Evolutionary conservation across 192 early-diverging fungal species (phyloP).

Genomic region (Fimicolochytrium jonesii): DNA sequence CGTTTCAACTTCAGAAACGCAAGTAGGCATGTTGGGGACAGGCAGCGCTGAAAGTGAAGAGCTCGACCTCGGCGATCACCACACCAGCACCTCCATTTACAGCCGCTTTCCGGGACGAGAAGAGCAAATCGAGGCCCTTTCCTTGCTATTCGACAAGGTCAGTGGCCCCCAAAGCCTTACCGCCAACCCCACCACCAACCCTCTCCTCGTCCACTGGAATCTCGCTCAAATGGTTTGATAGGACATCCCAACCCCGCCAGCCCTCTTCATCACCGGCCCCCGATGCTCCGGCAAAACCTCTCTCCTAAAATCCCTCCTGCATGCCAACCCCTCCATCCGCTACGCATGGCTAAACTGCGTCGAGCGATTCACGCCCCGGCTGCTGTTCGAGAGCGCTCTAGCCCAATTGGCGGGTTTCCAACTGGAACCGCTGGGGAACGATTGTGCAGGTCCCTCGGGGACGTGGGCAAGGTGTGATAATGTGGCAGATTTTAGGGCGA

Average conservation of each 20-base stretch:
- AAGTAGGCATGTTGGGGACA: too few relatives aligned
- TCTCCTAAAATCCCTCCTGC: constrained; percentile 23
- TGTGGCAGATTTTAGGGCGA: constrained; percentile 65
- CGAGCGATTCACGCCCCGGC: constrained; percentile 68
- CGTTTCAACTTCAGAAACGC: too few relatives aligned
- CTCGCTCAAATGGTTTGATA: too few relatives aligned
- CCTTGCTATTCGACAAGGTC: constrained; percentile 8
- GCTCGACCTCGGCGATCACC: too few relatives aligned
- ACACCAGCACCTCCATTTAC: not conserved
- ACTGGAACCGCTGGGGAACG: constrained; percentile 29
- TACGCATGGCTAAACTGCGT: constrained; percentile 69
- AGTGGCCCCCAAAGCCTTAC: not conserved
- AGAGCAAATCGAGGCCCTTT: constrained; percentile 13
- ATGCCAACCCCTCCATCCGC: too few relatives aligned
- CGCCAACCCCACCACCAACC: not conserved
- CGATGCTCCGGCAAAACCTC: constrained; percentile 56
- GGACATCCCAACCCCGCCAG: constrained; percentile 2
- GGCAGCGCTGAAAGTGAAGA: too few relatives aligned
- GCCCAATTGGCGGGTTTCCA: constrained; percentile 56
- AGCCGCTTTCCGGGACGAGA: constrained; percentile 13
- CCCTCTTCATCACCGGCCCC: constrained; percentile 54
- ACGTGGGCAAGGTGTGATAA: constrained; percentile 60
- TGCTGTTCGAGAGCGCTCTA: constrained; percentile 75
- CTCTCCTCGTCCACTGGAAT: too few relatives aligned
- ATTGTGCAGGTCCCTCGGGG: constrained; percentile 34